Conservation (phyloP, 2,329 filamentous ascomycete species). For the Dothidotthia symphoricarpi region DNA sequence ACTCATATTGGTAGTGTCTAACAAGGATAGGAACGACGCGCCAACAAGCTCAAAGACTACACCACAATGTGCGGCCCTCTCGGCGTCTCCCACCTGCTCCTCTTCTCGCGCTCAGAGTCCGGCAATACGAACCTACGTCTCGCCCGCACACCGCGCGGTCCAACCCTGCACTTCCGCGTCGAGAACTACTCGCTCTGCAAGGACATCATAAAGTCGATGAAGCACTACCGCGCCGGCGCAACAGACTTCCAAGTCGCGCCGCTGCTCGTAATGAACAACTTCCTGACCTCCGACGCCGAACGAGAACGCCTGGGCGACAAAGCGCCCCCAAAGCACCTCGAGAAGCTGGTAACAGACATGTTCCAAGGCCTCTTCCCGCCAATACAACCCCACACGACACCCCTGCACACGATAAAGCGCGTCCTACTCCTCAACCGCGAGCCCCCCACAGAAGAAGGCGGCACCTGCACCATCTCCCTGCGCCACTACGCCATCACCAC, state of each 20-base stretch:
- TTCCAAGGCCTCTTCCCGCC: slow-evolving; percentile 96
- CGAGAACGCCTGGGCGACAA: slow-evolving; percentile 44
- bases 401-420: slow-evolving; percentile 86
- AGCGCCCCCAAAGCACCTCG: slow-evolving; percentile 87
- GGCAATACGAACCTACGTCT: slow-evolving; percentile 93
- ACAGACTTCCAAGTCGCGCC: slow-evolving; percentile 82
- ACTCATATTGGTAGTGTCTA: slow-evolving; percentile 58
- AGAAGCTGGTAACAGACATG: slow-evolving; percentile 86
- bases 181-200: slow-evolving; percentile 93
- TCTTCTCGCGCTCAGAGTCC: slow-evolving; percentile 85
- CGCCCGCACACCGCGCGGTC: slow-evolving; percentile 82
- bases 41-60: slow-evolving; percentile 87
- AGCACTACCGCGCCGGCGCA: slow-evolving; percentile 74
- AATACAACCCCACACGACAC: slow-evolving; percentile 87
- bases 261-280: slow-evolving; percentile 98
- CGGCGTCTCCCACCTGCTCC: slow-evolving; percentile 85
- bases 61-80: slow-evolving; percentile 92
- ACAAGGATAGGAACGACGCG: slow-evolving; percentile 65
- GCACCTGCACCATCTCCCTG: slow-evolving; percentile 77
- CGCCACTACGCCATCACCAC: slow-evolving; percentile 96
- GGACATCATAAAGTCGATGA: slow-evolving; percentile 80
- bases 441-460: slow-evolving; percentile 39
- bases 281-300: slow-evolving; percentile 60
- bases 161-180: slow-evolving; percentile 90
- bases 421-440: slow-evolving; percentile 90